phyloP scores from a whole-genome alignment of 371 early-diverging fungal genomes.

The Mortierella sp. region DNA sequence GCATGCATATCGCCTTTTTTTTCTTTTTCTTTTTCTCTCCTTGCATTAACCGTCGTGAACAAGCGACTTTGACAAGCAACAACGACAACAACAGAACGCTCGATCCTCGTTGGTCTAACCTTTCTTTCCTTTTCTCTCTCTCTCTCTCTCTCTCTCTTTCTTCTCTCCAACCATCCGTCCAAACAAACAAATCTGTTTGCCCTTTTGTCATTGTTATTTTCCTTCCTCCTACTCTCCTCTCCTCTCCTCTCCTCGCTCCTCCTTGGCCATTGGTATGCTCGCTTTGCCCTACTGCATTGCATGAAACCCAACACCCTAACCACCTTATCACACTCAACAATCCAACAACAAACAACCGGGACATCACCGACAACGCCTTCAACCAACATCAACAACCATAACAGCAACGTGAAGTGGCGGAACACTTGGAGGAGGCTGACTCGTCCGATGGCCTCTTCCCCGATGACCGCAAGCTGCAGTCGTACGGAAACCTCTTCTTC shows the following conservation, averaged over 20 bases:
- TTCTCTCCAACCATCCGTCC: background rate
- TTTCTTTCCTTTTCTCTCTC: no score
- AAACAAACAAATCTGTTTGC: background rate
- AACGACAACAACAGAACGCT: background rate
- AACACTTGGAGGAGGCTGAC: constrained; percentile 82
- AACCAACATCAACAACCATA: background rate
- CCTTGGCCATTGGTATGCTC: constrained; percentile 3
- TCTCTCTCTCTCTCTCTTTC: background rate
- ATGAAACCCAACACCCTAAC: background rate
- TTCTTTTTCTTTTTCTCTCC: background rate
- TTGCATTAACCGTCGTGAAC: background rate
- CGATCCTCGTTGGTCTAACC: constrained; percentile 12
- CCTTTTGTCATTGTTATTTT: background rate
- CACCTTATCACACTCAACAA: background rate
- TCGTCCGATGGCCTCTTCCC: constrained; percentile 79
- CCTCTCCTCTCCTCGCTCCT: background rate
- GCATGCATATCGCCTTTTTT: background rate
- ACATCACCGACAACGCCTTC: background rate
- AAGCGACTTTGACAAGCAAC: background rate
- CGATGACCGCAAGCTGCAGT: constrained; percentile 88
- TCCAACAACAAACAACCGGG: background rate
- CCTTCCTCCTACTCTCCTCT: background rate
- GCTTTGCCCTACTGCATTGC: background rate
- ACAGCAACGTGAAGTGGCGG: constrained; percentile 84
- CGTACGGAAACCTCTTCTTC: constrained; percentile 95